phyloP scores from a whole-genome alignment of 345 rosid genomes.

The Rhizophora apiculata region DNA sequence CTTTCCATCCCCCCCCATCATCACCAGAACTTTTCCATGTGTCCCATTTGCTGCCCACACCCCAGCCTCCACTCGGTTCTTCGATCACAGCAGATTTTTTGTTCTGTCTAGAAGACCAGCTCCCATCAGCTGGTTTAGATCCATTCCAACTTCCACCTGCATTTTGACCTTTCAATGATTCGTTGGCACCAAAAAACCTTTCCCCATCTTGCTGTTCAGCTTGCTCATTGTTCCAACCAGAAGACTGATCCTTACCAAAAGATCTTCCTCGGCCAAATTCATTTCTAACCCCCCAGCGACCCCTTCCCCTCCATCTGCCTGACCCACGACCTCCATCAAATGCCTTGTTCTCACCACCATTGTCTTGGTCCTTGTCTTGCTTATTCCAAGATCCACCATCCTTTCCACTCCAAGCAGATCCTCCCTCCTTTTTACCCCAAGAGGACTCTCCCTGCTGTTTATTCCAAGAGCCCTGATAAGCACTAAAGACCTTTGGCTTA shows the following conservation, averaged over 20 bases:
- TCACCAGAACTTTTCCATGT: not conserved
- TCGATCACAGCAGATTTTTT: not conserved
- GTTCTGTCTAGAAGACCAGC: not conserved
- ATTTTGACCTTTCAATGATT: not conserved
- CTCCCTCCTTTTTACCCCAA: conserved; percentile 32
- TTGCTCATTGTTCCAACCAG: conserved; percentile 25
- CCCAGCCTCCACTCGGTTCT: conserved; percentile 11
- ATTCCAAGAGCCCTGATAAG: conserved; percentile 24
- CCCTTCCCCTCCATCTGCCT: conserved; percentile 35
- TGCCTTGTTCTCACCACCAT: conserved; percentile 21
- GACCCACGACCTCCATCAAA: conserved; percentile 37
- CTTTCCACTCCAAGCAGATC: conserved; percentile 27
- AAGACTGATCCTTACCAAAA: conserved; percentile 25
- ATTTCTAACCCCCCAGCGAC: conserved; percentile 28
- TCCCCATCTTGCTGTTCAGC: not conserved
- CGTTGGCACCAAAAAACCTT: not conserved
- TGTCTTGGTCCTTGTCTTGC: conserved; percentile 13
- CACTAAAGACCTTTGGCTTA: conserved; percentile 19
- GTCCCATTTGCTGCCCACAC: conserved; percentile 11
- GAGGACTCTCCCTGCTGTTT: conserved; percentile 2
- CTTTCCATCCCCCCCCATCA: not conserved
- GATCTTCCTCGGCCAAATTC: conserved; percentile 35
- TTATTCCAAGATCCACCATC: conserved; percentile 18
- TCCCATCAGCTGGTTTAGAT: not conserved
- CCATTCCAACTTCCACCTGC: conserved; percentile 2